Percentiles rank a stretch among this genome's conserved stretches.
Evolutionary conservation across 2,329 filamentous ascomycete species (phyloP).

Genomic region (Fusarium graminum): DNA sequence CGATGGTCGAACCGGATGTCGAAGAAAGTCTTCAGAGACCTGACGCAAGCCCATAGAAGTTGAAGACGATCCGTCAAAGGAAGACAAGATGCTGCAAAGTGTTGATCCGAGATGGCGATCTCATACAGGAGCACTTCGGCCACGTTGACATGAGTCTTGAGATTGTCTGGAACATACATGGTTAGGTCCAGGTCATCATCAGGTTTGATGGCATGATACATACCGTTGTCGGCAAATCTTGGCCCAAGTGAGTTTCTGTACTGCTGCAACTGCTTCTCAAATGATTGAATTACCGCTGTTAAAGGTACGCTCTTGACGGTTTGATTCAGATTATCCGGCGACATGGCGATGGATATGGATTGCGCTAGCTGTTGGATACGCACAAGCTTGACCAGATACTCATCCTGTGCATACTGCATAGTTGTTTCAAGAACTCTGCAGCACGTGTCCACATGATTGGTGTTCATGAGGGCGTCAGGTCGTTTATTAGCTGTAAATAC

Average conservation of each 20-base stretch:
- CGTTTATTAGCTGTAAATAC: constrained; percentile 62
- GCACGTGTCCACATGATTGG: constrained; percentile 59
- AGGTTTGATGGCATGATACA: constrained; percentile 16
- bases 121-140: constrained; percentile 64
- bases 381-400: constrained; percentile 60
- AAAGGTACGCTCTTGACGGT: constrained; percentile 57
- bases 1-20: constrained; percentile 51
- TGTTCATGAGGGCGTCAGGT: constrained; percentile 63
- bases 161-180: constrained; percentile 49
- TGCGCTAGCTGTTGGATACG: constrained; percentile 63
- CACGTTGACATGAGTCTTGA: constrained; percentile 59
- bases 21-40: constrained; percentile 58
- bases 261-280: constrained; percentile 59
- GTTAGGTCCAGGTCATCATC: constrained; percentile 15
- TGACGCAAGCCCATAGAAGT: constrained; percentile 61
- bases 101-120: constrained; percentile 58
- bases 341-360: constrained; percentile 59
- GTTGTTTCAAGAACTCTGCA: constrained; percentile 58
- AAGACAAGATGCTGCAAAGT: constrained; percentile 51
- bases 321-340: constrained; percentile 48
- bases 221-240: constrained; percentile 54
- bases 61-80: constrained; percentile 57
- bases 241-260: constrained; percentile 56
- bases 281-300: constrained; percentile 57
- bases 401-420: constrained; percentile 60